Conservation (phyloP, 78 protist species). For the Emiliania huxleyi region DNA sequence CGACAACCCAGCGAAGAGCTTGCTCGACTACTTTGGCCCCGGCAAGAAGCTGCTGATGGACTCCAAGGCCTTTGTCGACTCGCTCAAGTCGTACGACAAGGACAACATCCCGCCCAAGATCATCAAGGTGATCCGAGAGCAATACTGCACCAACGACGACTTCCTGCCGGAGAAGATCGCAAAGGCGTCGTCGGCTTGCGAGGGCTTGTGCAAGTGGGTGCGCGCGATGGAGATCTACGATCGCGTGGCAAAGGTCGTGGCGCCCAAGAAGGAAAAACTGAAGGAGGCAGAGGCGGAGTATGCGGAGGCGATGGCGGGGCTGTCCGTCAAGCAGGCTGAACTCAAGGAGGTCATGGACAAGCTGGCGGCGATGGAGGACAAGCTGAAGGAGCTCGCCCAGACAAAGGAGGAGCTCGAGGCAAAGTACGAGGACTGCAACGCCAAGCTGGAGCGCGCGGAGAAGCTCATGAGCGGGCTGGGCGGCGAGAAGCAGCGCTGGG, state of each 20-base stretch:
- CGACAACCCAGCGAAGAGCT: conserved; percentile 31
- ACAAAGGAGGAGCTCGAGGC: conserved; percentile 75
- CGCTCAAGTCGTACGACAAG: conserved; percentile 68
- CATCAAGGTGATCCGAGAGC: conserved; percentile 45
- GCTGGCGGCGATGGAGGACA: conserved; percentile 9
- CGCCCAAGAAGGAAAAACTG: conserved; percentile 38
- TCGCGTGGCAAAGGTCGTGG: conserved; percentile 43
- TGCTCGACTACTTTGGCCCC: conserved; percentile 34
- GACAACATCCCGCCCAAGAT: conserved; percentile 69
- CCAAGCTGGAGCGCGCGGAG: conserved; percentile 46
- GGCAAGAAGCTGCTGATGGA: conserved; percentile 48
- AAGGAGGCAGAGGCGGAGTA: conserved; percentile 37
- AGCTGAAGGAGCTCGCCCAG: conserved; percentile 45
- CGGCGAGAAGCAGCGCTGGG: conserved; percentile 62
- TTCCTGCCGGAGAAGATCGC: conserved; percentile 41
- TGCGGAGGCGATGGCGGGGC: conserved; percentile 9
- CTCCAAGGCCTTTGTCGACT: conserved; percentile 57
- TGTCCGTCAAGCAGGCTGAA: conserved; percentile 38
- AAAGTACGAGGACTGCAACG: conserved; percentile 56
- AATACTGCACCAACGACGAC: conserved; percentile 25
- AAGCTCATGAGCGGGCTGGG: conserved; percentile 53
- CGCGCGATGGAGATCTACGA: conserved; percentile 62
- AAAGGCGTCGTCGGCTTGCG: conserved; percentile 58
- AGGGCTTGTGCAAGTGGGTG: conserved; percentile 72
- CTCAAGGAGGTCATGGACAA: conserved; percentile 20